Evolutionary conservation across 2,329 filamentous ascomycete genomes (phyloP), one percentile per base, ranked within the genome.

Genomic region (Arthroderma uncinatum): DNA sequence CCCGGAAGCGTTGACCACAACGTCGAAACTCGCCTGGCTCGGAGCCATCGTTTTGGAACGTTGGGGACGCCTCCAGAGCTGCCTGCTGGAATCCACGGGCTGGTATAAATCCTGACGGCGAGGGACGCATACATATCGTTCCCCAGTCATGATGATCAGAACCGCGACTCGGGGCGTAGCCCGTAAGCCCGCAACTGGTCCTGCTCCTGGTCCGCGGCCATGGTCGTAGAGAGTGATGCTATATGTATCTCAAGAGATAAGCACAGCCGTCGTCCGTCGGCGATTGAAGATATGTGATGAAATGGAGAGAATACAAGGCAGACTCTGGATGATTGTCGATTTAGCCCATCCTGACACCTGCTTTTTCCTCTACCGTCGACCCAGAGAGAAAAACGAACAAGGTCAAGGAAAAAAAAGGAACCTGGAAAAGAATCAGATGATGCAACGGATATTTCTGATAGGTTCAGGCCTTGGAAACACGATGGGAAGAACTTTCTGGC

Each of bases 101-200:
- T 4, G 91, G 91, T 36, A 93, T 79, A 56, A 95, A 82, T 0
- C 91, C 91, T 63, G 89, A 82, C 7, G 81, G 79, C 8, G 89
- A 89, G 56, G 84, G 85, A 67, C 86, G 83, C 91, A 96, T 95
- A 74, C 89, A 95, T 66, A 95, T 95, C n/a, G 72, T 74, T 56
- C 74, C 68, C 88, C 90, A 10, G 91, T 95, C 76, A 94, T 92
- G 71, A 95, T 88, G 66, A 95, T 86, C 62, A 96, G 78, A 10
- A 96, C 87, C 87, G 80, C 23, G 88, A 89, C 70, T 94, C 89
- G 9, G 85, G 58, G 34, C 55, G 53, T 30, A 57, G 59, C 14
- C 42, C 54, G 34, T 58, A 56, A 8, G 36, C 56, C 23, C 33
- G 44, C 8, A 58, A 39, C 14, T 54, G 50, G 25, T 57, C 54